These are phyloP conservation scores for Pyrenophora tritici-repentis DNA, from an alignment of 2,329 filamentous ascomycete species.

Conservation along the genomic window DNA sequence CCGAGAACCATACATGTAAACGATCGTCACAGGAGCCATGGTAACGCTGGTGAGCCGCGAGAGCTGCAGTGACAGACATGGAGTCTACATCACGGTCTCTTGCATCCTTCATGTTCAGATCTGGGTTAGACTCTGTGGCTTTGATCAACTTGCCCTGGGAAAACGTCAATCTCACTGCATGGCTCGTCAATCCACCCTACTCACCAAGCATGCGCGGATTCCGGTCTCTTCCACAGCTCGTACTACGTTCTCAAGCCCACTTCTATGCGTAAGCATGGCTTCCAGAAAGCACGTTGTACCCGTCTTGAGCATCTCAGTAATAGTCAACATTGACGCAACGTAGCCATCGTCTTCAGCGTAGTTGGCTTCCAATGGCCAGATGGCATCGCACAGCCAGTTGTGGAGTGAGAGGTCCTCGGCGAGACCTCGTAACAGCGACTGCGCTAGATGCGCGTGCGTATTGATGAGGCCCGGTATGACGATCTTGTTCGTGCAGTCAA, in stretches of 20 bases:
- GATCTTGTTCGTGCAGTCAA: conserved; percentile 40
- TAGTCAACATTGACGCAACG: conserved; percentile 39
- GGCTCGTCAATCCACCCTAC: neutral
- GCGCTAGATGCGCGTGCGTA: conserved; percentile 45
- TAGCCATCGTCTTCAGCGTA: conserved; percentile 44
- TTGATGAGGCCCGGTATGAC: conserved; percentile 47
- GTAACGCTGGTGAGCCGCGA: conserved; percentile 38
- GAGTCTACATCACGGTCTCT: conserved; percentile 45
- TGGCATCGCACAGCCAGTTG: conserved; percentile 40
- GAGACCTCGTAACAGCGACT: conserved; percentile 44
- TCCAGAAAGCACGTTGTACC: conserved; percentile 49
- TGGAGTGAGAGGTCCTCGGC: conserved; percentile 31
- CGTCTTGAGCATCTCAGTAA: conserved; percentile 47
- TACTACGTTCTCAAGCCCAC: conserved; percentile 32
- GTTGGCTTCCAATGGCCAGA: conserved; percentile 47
- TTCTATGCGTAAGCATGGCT: conserved; percentile 44
- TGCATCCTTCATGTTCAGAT: conserved; percentile 43
- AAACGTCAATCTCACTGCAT: neutral
- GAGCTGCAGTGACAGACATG: conserved; percentile 44
- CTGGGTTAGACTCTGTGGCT: conserved; percentile 41
- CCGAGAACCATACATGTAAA: conserved; percentile 56
- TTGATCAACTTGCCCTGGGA: conserved; percentile 47
- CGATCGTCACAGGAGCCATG: conserved; percentile 47
- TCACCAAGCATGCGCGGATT: conserved; percentile 36
- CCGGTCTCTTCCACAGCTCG: conserved; percentile 42